These are phyloP conservation scores for Isatis tinctoria DNA, from an alignment of 345 rosid species.

Conservation along the genomic window DNA sequence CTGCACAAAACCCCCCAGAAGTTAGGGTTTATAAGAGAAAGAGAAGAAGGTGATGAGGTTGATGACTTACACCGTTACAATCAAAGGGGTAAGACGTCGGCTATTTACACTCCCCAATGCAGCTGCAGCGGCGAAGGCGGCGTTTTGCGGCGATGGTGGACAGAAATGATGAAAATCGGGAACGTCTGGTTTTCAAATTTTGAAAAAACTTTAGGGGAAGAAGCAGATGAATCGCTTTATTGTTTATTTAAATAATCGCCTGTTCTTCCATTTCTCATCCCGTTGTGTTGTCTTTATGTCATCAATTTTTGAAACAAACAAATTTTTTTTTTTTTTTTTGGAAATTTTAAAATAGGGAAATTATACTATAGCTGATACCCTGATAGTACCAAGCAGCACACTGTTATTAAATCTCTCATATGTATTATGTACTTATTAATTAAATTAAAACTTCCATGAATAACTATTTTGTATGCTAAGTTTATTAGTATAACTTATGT, in stretches of 20 bases:
- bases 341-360: too few relatives aligned
- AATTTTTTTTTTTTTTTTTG: too few relatives aligned
- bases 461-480: too few relatives aligned
- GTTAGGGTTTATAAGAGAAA: slow-evolving; percentile 28
- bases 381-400: background rate
- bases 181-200: slow-evolving; percentile 35
- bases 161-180: slow-evolving; percentile 27
- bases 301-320: background rate
- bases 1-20: background rate
- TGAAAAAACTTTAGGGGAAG: background rate
- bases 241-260: background rate
- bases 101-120: slow-evolving; percentile 14
- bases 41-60: background rate
- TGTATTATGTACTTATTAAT: too few relatives aligned
- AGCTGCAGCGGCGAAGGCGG: slow-evolving; percentile 22
- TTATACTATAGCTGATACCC: background rate
- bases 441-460: too few relatives aligned
- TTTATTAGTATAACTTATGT: too few relatives aligned
- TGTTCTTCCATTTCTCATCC: background rate
- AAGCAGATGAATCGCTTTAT: slow-evolving; percentile 15
- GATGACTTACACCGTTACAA: background rate
- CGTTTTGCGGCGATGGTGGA: slow-evolving; percentile 21
- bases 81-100: background rate
- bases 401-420: background rate
- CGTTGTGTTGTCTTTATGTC: background rate